phyloP scores from a whole-genome alignment of 108 stramenopile genomes.

The Aureococcus anophagefferens region DNA sequence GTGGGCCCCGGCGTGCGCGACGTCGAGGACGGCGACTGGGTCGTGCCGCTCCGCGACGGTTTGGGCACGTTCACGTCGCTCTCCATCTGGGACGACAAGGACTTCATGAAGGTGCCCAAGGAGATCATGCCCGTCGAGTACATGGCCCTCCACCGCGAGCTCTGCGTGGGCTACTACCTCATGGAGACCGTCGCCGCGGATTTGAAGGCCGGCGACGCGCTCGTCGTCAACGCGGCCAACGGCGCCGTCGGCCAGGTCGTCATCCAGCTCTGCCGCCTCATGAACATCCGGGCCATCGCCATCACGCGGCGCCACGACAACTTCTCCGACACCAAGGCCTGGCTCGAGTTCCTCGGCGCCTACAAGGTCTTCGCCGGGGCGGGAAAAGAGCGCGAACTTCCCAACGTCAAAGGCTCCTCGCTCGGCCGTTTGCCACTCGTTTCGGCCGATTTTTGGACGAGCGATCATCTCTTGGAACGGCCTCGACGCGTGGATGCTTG shows the following conservation, averaged over 20 bases:
- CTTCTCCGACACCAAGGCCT: background rate
- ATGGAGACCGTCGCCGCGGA: background rate
- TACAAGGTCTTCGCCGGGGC: background rate
- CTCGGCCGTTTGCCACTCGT: no score
- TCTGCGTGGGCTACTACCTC: background rate
- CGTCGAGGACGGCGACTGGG: background rate
- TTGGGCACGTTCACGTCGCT: background rate
- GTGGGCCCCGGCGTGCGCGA: background rate
- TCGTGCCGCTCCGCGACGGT: background rate
- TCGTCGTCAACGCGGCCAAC: background rate
- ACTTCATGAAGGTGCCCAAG: background rate
- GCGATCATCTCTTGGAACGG: no score
- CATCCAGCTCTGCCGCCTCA: background rate
- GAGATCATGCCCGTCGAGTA: background rate
- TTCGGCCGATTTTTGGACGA: no score
- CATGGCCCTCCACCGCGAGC: background rate
- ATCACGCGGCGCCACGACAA: background rate
- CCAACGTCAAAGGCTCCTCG: no score
- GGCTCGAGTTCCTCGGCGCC: background rate
- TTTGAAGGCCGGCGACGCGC: background rate
- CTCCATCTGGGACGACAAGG: background rate
- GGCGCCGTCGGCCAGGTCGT: background rate
- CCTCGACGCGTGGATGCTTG: no score
- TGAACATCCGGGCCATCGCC: background rate
- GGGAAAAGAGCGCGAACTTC: no score